phyloP scores from a whole-genome alignment of 352 stramenopile genomes.

The Phytophthora fragariaefolia region DNA sequence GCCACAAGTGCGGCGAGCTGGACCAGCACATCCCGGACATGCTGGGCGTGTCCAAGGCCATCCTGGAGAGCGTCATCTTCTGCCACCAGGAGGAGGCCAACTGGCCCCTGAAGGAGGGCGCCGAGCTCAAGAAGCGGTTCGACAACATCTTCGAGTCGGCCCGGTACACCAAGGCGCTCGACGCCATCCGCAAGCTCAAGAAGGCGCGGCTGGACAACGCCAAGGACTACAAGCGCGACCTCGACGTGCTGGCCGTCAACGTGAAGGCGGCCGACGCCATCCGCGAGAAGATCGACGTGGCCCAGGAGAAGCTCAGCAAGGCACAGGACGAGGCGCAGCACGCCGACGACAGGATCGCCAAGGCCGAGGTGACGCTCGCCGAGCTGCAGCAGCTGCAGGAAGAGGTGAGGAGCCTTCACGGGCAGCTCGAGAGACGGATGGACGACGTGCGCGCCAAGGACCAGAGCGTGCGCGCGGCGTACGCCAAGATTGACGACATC shows the following conservation, averaged over 20 bases:
- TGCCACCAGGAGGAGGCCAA: constrained; percentile 99
- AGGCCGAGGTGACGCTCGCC: constrained; percentile 56
- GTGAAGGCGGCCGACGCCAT: constrained; percentile 66
- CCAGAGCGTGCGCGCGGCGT: constrained; percentile 42
- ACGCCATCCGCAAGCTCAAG: constrained; percentile 95
- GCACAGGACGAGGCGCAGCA: constrained; percentile 45
- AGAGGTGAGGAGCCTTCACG: constrained; percentile 47
- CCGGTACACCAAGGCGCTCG: constrained; percentile 98
- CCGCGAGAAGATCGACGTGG: constrained; percentile 56
- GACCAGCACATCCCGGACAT: constrained; percentile 95
- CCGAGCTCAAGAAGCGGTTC: constrained; percentile 99
- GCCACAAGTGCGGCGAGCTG: constrained; percentile 96
- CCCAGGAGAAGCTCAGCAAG: constrained; percentile 52
- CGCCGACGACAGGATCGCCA: constrained; percentile 43
- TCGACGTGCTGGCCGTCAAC: constrained; percentile 92
- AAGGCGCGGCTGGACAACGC: constrained; percentile 78
- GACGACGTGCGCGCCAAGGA: constrained; percentile 49
- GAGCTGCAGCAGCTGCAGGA: constrained; percentile 61
- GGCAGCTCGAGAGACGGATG: constrained; percentile 42
- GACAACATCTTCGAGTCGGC: constrained; percentile 99
- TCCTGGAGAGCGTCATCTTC: constrained; percentile 99
- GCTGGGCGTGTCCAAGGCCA: constrained; percentile 96
- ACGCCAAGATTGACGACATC: constrained; percentile 63
- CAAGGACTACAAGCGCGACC: constrained; percentile 95
- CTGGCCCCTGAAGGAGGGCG: constrained; percentile 97